Percentiles rank a stretch among this genome's conserved stretches.
Conservation (phyloP, 2,329 filamentous ascomycete species). For the Nemania sp. region DNA sequence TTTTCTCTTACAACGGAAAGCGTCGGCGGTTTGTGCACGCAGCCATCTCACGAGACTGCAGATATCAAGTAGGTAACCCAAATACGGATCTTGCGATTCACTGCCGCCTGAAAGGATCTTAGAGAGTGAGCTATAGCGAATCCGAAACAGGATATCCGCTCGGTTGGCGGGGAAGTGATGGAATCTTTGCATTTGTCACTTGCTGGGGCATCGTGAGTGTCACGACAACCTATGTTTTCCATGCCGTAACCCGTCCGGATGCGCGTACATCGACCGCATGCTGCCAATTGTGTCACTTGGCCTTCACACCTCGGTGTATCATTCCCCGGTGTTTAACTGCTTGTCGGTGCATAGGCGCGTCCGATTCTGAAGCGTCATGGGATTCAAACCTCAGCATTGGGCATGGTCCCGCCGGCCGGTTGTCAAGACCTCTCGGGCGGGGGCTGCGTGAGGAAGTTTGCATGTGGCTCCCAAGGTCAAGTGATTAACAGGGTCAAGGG, state of each 20-base stretch:
- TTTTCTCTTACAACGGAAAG: not conserved
- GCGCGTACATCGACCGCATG: constrained; percentile 19
- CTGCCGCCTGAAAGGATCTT: not conserved
- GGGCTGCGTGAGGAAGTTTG: constrained; percentile 12
- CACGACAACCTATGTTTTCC: not conserved
- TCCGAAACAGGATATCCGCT: not conserved
- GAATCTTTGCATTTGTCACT: constrained; percentile 6
- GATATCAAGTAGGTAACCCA: not conserved
- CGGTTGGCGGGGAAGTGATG: not conserved
- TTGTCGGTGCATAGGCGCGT: not conserved
- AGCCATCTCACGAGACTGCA: not conserved
- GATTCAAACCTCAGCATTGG: constrained; percentile 6
- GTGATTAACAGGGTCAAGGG: constrained; percentile 21
- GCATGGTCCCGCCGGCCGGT: constrained; percentile 19
- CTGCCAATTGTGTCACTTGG: constrained; percentile 11
- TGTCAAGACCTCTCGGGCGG: not conserved
- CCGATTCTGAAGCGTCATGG: not conserved
- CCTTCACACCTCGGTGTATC: not conserved
- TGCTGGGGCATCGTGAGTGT: constrained; percentile 1
- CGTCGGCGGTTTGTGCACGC: not conserved
- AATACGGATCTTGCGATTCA: not conserved
- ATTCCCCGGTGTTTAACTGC: not conserved
- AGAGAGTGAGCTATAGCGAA: not conserved
- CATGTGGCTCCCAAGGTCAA: constrained; percentile 27
- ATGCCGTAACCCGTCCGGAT: too few species aligned